Evolutionary conservation across 2,329 filamentous ascomycete species (phyloP).

Genomic region (Verticillium albo-atrum): DNA sequence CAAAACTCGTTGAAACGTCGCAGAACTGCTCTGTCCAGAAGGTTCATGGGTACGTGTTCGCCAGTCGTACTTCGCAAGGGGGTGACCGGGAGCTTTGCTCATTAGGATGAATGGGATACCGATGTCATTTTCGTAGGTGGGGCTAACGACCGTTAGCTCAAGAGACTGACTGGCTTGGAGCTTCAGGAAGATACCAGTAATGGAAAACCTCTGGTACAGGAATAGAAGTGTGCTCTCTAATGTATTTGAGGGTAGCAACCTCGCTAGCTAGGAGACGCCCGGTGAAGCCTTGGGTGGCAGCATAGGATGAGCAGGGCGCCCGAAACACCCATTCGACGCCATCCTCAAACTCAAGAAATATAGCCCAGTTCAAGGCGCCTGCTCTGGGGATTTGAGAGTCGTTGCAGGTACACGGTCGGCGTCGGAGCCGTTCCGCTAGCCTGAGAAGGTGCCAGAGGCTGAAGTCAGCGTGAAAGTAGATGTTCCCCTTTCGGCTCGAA

Average conservation of each 20-base stretch:
- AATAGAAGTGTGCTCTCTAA: conserved; percentile 21
- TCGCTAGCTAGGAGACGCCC: conserved; percentile 22
- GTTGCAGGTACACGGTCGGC: conserved; percentile 6
- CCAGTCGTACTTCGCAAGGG: conserved; percentile 18
- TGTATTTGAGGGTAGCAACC: conserved; percentile 23
- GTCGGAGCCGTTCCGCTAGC: neutral
- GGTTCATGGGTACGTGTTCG: conserved; percentile 7
- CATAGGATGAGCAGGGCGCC: conserved; percentile 15
- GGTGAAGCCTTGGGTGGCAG: conserved; percentile 13
- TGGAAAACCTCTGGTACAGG: conserved; percentile 23
- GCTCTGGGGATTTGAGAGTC: conserved; percentile 16
- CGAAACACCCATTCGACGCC: conserved; percentile 23
- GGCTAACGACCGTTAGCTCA: conserved; percentile 6
- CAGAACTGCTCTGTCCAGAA: conserved; percentile 3
- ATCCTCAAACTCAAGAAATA: conserved; percentile 24
- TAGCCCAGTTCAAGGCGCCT: conserved; percentile 24
- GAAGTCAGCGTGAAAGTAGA: neutral
- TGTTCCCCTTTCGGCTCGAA: neutral
- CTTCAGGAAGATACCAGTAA: conserved; percentile 9
- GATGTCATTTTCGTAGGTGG: conserved; percentile 18
- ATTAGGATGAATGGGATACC: conserved; percentile 26
- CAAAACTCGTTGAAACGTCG: conserved; percentile 4
- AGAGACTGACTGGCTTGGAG: conserved; percentile 1
- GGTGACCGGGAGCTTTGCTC: conserved; percentile 22
- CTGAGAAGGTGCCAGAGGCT: neutral